Base-by-base conservation (phyloP, 2,329 filamentous ascomycete species). In the Trichophyton simii region DNA sequence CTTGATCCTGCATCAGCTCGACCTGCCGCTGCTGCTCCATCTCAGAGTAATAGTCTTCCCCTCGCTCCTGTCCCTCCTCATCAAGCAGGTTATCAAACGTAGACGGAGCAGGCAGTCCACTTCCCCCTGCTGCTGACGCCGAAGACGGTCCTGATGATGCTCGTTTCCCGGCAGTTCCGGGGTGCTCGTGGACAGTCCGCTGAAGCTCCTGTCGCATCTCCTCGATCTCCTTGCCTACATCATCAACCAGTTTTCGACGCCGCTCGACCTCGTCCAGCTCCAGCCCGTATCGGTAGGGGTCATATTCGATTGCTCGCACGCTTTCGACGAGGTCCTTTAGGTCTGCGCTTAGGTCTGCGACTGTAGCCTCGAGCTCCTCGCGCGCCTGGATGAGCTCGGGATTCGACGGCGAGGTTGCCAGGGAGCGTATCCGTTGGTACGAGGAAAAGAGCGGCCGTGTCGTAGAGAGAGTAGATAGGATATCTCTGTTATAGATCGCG, bases 1-100 rank as follows among this genome's bases (percentile, higher is more conserved):
- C 94, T 78, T 99, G 94, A 74, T 96, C 90, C 66, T 87, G 84
- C 87, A 99, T 91, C 75, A 99, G 88, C 75, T 91, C 83, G 71
- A 88, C 73, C 78, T 99, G 95, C 72, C 95, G 84, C 76, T 94
- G 87, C 74, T 95, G 87, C 79, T 97, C 92, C 69, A 95, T 91
- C 68, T 86, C 87, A 15, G 86, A 85, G 67, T 91, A 92, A 63
- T 83, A 83, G 72, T 86, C 83, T 59, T 83, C 80, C 6, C 75
- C 78, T 18, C 76, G 78, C 28, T 76, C 77, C 31, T 55, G 50
- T 25, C 75, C 75, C 34, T 75, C 73, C 5, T 72, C 67, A 3
- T 71, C 69, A 22, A 68, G 54, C 7, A 66, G 66, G 2, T 73
- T 71, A 64, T 81, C 80, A 65, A 84, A 85, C 8, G 78, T 80